These are phyloP conservation scores for Epichloe sp. DNA, from an alignment of 2,329 filamentous ascomycete species.

Conservation along the genomic window DNA sequence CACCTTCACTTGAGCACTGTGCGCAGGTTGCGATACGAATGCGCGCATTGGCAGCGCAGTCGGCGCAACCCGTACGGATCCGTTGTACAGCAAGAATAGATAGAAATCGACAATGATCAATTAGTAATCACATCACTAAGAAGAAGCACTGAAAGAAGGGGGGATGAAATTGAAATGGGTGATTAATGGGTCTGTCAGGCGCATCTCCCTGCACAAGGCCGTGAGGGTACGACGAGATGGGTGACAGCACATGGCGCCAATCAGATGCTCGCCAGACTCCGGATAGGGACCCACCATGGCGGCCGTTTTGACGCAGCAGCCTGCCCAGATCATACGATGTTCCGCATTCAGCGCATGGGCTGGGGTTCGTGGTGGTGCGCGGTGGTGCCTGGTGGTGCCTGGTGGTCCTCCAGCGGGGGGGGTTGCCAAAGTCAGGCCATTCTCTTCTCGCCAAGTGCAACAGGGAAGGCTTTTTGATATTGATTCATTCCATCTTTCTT, in stretches of 20 bases:
- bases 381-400: not conserved
- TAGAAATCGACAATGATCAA: no score
- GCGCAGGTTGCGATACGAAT: not conserved
- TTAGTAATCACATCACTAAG: no score
- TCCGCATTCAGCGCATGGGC: conserved; percentile 8
- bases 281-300: conserved; percentile 1
- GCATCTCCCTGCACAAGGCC: no score
- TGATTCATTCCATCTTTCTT: not conserved
- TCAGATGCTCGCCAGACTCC: not conserved
- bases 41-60: not conserved
- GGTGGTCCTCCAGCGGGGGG: not conserved
- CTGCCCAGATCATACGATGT: conserved; percentile 7
- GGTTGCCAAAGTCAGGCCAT: conserved; percentile 10
- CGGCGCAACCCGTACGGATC: not conserved
- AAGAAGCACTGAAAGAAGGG: no score
- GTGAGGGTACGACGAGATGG: not conserved
- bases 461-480: not conserved
- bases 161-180: no score
- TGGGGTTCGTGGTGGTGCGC: not conserved
- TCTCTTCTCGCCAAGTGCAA: not conserved
- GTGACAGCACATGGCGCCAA: not conserved
- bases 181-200: not conserved
- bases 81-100: no score
- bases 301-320: conserved; percentile 1
- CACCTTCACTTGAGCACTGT: not conserved